Evolutionary conservation across 108 stramenopile species (phyloP), one percentile per base, ranked within the genome.

Genomic region (Nitzschia sp.): DNA sequence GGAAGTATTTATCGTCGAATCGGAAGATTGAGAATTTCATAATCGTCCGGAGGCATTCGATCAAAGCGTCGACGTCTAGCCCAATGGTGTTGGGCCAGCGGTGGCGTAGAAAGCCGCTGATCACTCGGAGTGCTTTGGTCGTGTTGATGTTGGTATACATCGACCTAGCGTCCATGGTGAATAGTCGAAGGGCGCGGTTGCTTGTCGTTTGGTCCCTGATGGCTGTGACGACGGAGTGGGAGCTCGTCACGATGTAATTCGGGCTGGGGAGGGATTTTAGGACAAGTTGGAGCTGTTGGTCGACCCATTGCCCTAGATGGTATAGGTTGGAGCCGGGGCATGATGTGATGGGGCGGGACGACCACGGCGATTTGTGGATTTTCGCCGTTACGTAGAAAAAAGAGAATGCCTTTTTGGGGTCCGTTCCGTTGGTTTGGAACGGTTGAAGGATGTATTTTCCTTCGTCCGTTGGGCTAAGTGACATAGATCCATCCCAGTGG

Each of bases 141-240:
- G 67, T 54, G 28, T 75, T 59, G 13, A 75, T 75, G 53, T 69
- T 69, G 0, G 74, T 72, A n/a, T 66, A 77, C 65, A 71, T 77
- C 3, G 71, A 58, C 1, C 38, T 38, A 13, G 70, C 76, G 44
- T 77, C 76, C 0, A 70, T 63, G 0, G 76, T 77, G 32, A 77
- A 77, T 25, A 77, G 38, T 6, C 38, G 6, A 13, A 41, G n/a
- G n/a, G n/a, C n/a, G n/a, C n/a, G n/a, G n/a, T n/a, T n/a, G n/a
- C n/a, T n/a, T n/a, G n/a, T n/a, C n/a, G n/a, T 41, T 41, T 41
- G 38, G 38, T 41, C 13, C 9, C 38, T 41, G 13, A 41, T 41
- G 9, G 38, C 38, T 6, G 9, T 13, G 9, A 41, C n/a, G 38
- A 13, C 38, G 38, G 38, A 41, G 38, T 41, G 6, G 6, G 38